phyloP scores from a whole-genome alignment of 306 rosid genomes.

The Vachellia pachyceras region DNA sequence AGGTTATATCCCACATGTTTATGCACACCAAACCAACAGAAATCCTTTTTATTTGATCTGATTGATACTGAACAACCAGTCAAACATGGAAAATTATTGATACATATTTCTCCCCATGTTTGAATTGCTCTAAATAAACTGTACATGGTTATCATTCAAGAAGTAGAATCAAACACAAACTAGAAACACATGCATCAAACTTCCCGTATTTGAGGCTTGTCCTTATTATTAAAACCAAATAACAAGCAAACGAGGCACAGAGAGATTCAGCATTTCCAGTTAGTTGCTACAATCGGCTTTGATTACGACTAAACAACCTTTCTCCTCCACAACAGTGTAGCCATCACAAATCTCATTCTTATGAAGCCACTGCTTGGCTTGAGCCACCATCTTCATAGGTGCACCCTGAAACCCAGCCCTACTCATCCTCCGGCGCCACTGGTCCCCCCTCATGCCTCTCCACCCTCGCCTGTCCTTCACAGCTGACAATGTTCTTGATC shows the following conservation, averaged over 20 bases:
- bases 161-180: slow-evolving; percentile 25
- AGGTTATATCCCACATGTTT: slow-evolving; percentile 18
- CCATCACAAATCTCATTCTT: slow-evolving; percentile 68
- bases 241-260: not conserved
- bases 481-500: slow-evolving; percentile 91
- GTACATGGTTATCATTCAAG: slow-evolving; percentile 42
- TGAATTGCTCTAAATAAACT: slow-evolving; percentile 3
- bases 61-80: slow-evolving; percentile 40
- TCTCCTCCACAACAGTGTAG: slow-evolving; percentile 78
- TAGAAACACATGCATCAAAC: slow-evolving; percentile 18
- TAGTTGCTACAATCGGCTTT: slow-evolving; percentile 85
- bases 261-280: slow-evolving; percentile 80
- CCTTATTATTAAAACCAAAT: slow-evolving; percentile 33
- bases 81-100: slow-evolving; percentile 30
- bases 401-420: slow-evolving; percentile 83
- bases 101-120: slow-evolving; percentile 28
- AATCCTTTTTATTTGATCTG: slow-evolving; percentile 54
- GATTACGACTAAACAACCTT: slow-evolving; percentile 88
- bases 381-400: slow-evolving; percentile 68
- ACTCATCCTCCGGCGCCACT: slow-evolving; percentile 94
- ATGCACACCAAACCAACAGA: slow-evolving; percentile 46
- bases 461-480: slow-evolving; percentile 83
- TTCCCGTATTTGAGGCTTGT: slow-evolving; percentile 21
- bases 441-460: slow-evolving; percentile 93
- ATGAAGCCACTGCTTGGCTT: slow-evolving; percentile 80